Evolutionary conservation across 441 rosid genomes (phyloP).

Genomic region (Syzygium syzygioides): DNA sequence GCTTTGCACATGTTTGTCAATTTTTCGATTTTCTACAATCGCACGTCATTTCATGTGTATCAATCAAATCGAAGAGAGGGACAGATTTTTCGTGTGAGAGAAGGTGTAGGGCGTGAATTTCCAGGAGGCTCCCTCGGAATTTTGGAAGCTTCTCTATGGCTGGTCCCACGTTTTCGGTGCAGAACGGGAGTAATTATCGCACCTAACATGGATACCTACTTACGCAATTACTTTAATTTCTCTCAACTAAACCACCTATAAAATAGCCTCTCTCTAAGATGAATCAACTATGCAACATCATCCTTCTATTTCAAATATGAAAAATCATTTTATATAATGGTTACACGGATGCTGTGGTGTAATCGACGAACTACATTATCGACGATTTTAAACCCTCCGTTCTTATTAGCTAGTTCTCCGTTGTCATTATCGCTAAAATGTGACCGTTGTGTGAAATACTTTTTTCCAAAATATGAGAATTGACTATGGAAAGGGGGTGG

Average conservation of each 20-base stretch:
- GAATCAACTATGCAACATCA: neutral
- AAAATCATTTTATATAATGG: neutral
- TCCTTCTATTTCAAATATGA: neutral
- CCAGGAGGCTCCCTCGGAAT: neutral
- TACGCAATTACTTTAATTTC: neutral
- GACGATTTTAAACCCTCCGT: too few relatives aligned
- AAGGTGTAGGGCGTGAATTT: neutral
- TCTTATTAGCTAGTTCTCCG: neutral
- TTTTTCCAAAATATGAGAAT: neutral
- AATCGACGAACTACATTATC: neutral
- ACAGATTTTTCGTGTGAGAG: neutral
- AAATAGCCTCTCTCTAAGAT: neutral
- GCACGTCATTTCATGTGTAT: neutral
- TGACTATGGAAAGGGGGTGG: neutral
- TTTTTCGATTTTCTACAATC: neutral
- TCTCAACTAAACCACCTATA: neutral
- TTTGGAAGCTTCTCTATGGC: neutral
- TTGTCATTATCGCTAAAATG: neutral
- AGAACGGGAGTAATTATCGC: neutral
- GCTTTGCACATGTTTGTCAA: neutral
- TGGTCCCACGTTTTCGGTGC: neutral
- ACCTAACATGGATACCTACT: neutral
- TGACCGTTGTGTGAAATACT: accelerated
- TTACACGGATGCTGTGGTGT: neutral
- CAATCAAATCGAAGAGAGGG: neutral